These are phyloP conservation scores for Thymus mandschuricus DNA, from an alignment of 257 asterid genomes.

Conservation along the genomic window DNA sequence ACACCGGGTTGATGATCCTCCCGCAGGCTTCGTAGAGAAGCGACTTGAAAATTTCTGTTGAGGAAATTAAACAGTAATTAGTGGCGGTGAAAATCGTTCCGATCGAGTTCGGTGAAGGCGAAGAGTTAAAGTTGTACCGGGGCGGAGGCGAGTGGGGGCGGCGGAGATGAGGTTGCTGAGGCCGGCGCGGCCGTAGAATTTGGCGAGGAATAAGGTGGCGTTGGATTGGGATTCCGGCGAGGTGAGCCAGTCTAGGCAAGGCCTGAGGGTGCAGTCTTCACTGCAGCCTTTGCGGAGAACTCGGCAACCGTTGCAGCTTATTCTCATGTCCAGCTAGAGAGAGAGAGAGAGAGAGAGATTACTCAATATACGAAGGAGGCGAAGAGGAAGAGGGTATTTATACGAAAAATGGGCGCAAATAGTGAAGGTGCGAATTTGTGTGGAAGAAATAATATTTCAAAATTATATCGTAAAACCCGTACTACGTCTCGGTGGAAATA, in stretches of 20 bases:
- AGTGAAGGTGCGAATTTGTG: no score
- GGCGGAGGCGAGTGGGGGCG: conserved; percentile 37
- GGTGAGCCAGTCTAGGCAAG: conserved; percentile 47
- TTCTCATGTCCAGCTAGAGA: conserved; percentile 24
- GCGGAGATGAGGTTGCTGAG: conserved; percentile 48
- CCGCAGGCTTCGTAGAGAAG: conserved; percentile 56
- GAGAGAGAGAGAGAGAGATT: background rate
- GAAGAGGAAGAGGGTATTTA: conserved; percentile 30
- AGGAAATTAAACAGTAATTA: background rate
- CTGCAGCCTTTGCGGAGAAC: conserved; percentile 57
- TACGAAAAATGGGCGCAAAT: background rate
- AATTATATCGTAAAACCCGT: no score
- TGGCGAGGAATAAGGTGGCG: conserved; percentile 56
- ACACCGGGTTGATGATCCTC: conserved; percentile 45
- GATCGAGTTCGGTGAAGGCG: background rate
- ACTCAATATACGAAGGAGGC: background rate
- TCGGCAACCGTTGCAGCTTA: conserved; percentile 64
- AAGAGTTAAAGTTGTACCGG: conserved; percentile 22
- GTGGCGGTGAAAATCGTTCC: background rate
- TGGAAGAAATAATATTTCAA: no score
- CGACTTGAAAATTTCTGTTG: conserved; percentile 45
- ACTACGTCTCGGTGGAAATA: no score
- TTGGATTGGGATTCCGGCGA: conserved; percentile 49
- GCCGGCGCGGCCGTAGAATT: conserved; percentile 58
- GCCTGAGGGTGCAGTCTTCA: conserved; percentile 36